phyloP scores from a whole-genome alignment of 208 protist genomes.

The Naegleria gruberi region DNA sequence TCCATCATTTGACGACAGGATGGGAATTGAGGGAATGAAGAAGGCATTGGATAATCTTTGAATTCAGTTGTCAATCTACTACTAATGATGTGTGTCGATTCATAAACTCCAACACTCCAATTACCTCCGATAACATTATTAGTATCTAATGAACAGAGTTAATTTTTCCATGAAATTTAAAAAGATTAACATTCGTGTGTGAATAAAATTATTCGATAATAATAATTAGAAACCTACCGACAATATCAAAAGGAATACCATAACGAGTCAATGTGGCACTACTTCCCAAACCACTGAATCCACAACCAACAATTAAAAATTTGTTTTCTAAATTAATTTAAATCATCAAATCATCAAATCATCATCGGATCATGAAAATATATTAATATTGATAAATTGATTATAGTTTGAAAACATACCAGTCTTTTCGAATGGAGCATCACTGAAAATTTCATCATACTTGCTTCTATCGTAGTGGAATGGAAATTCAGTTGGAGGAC shows the following conservation, averaged over 20 bases:
- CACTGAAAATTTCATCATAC: background rate
- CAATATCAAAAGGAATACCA: background rate
- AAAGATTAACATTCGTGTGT: no score
- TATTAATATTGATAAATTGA: background rate
- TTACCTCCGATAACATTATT: background rate
- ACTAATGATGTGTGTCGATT: constrained; percentile 33
- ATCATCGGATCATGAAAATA: no score
- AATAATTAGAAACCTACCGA: background rate
- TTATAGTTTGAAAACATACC: background rate
- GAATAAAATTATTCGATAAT: no score
- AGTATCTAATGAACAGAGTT: background rate
- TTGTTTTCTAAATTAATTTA: background rate
- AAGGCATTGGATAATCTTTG: constrained; percentile 31
- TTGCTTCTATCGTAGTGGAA: background rate
- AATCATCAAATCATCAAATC: no score
- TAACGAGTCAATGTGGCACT: background rate
- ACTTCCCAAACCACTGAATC: background rate
- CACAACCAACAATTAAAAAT: background rate
- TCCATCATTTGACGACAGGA: constrained; percentile 21
- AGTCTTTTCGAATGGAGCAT: background rate
- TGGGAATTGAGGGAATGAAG: constrained; percentile 29
- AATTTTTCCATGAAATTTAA: background rate
- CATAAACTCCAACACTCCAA: constrained; percentile 29
- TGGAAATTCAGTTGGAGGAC: background rate
- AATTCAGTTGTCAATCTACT: constrained; percentile 26